Conservation (phyloP, 2,329 filamentous ascomycete species). For the Penicillium frequentans region DNA sequence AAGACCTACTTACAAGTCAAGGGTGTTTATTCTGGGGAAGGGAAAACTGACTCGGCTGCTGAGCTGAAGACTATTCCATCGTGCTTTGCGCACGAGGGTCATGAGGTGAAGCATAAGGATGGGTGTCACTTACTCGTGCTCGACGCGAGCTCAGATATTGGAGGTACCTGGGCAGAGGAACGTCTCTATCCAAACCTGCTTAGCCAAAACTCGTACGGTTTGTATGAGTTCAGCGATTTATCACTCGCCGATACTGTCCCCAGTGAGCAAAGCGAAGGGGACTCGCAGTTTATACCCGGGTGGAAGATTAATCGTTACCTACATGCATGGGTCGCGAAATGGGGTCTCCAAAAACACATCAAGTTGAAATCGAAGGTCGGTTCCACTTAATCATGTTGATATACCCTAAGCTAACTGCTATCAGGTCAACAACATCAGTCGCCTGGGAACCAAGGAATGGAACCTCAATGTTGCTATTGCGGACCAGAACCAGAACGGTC, state of each 20-base stretch:
- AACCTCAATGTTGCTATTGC: slow-evolving; percentile 14
- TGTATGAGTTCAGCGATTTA: slow-evolving; percentile 31
- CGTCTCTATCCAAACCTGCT: slow-evolving; percentile 30
- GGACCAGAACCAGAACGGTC: neutral
- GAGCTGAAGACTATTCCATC: neutral
- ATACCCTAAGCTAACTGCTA: neutral
- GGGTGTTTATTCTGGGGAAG: slow-evolving; percentile 8
- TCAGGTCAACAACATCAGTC: slow-evolving; percentile 21
- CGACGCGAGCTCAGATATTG: slow-evolving; percentile 24
- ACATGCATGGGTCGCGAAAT: slow-evolving; percentile 24
- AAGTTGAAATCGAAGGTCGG: slow-evolving; percentile 25
- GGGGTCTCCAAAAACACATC: slow-evolving; percentile 21
- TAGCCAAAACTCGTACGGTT: slow-evolving; percentile 29
- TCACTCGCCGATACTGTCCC: slow-evolving; percentile 18
- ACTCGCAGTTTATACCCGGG: slow-evolving; percentile 25
- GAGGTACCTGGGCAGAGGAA: slow-evolving; percentile 29
- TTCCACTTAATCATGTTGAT: neutral
- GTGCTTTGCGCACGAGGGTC: slow-evolving; percentile 9
- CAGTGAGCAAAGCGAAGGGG: slow-evolving; percentile 4
- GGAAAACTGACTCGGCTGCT: neutral
- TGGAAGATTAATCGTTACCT: slow-evolving; percentile 29
- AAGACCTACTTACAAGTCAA: slow-evolving; percentile 31
- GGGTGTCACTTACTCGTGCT: slow-evolving; percentile 22
- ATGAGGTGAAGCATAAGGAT: neutral
- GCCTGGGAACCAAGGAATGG: slow-evolving; percentile 25